These are phyloP conservation scores for Leptomonas seymouri DNA, from an alignment of 208 protist genomes.

Conservation along the genomic window DNA sequence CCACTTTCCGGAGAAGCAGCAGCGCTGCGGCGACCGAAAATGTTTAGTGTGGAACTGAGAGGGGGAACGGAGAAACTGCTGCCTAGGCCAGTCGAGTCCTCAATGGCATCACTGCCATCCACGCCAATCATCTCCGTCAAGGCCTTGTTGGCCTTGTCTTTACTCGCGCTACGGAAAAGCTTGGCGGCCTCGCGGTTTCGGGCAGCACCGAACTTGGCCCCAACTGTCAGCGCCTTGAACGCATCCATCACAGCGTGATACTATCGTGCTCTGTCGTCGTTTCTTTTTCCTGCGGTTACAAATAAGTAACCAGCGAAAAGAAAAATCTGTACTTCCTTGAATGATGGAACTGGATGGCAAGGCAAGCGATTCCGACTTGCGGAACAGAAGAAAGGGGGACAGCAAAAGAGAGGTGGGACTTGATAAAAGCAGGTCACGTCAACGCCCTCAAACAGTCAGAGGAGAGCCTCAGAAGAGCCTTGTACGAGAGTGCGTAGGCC, in stretches of 20 bases:
- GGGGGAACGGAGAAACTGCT: constrained; percentile 45
- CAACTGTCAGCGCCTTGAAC: constrained; percentile 67
- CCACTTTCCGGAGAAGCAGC: background rate
- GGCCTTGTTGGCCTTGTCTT: constrained; percentile 23
- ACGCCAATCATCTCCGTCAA: constrained; percentile 16
- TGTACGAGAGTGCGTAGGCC: too few species aligned
- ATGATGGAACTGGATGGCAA: too few species aligned
- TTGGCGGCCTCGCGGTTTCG: constrained; percentile 63
- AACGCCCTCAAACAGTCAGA: too few species aligned
- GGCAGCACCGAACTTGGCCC: constrained; percentile 55
- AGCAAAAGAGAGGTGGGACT: background rate
- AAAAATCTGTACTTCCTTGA: background rate
- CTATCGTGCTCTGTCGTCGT: too few species aligned
- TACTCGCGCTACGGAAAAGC: constrained; percentile 42
- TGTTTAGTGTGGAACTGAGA: constrained; percentile 54
- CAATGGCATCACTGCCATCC: constrained; percentile 9
- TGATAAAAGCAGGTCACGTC: too few species aligned
- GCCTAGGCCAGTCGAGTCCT: constrained; percentile 11
- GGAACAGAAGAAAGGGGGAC: background rate
- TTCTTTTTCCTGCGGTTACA: background rate
- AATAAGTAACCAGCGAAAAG: constrained; percentile 1
- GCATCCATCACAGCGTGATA: constrained; percentile 44
- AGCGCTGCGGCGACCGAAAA: constrained; percentile 38
- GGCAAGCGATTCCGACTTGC: too few species aligned
- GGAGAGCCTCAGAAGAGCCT: too few species aligned